Base-by-base conservation (phyloP, 2,329 filamentous ascomycete genomes). In the Blastomyces percursus region DNA sequence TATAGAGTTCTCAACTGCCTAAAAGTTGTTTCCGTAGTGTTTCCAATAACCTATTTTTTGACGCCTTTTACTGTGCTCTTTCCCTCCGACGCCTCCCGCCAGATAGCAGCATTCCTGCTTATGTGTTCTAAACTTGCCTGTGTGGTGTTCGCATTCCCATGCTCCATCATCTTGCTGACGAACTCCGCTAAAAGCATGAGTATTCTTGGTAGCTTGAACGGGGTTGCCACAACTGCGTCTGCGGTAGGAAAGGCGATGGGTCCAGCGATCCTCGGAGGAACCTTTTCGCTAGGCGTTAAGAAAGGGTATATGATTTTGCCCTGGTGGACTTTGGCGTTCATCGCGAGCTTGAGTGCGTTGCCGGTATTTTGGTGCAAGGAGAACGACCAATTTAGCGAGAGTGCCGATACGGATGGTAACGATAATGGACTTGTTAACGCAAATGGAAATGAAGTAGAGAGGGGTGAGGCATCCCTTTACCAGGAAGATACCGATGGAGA, bases 201-300 rank as follows among this genome's bases (percentile, higher is more conserved):
- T 52, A 84, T 96, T 11, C 82, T 97, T 5, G 92, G 91, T 1
- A 96, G 92, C 0, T 77, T 97, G 62, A 97, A 97, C 70, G 94
- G 93, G 2, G 86, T 96, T 65, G 92, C 91, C 0, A 96, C 92
- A 0, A 89, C 87, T 62, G 85, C 92, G 42, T 88, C 86, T 66
- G 91, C 90, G 0, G 74, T 96, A 5, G 93, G 92, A 1, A 80
- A 92, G 58, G 92, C 91, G 0, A 70, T 82, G 0, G 94, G 94
- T 0, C 93, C 94, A 0, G 89, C 89, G 0, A 74, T 88, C 42
- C 82, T 86, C 0, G 93, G 93, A 0, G 77, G 80, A 1, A 79
- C 86, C 0, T 96, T 96, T 71, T 88, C 85, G 0, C 85, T 84
- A 76, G 93, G 93, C 0, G 85, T 91, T 0, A 84, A 88, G 69